Evolutionary conservation across 106 monocot species (phyloP).

Genomic region (Hemerocallis citrina): DNA sequence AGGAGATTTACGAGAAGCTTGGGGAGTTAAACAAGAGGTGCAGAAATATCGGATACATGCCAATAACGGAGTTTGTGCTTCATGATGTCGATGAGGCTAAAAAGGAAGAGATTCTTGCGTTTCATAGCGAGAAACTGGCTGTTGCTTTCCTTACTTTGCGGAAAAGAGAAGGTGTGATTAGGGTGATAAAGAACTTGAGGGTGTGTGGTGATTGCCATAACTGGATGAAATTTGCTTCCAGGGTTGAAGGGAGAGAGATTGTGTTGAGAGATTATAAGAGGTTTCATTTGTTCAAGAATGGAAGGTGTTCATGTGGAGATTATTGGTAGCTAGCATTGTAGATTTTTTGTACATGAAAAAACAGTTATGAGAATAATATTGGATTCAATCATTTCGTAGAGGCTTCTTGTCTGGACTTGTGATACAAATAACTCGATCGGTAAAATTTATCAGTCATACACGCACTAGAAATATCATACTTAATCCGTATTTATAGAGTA

Average conservation of each 20-base stretch:
- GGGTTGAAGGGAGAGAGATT: conserved; percentile 13
- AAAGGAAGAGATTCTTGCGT: conserved; percentile 16
- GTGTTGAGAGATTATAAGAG: conserved; percentile 21
- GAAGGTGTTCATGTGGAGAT: conserved; percentile 30
- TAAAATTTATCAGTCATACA: no score
- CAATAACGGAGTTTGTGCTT: conserved; percentile 22
- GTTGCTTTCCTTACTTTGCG: conserved; percentile 10
- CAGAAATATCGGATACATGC: conserved; percentile 14
- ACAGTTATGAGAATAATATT: no score
- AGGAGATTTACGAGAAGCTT: conserved; percentile 24
- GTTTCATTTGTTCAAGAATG: conserved; percentile 25
- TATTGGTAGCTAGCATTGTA: conserved; percentile 20
- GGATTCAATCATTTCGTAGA: no score
- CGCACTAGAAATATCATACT: no score
- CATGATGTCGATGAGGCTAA: conserved; percentile 27
- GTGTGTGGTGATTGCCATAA: conserved; percentile 26
- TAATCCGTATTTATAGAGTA: no score
- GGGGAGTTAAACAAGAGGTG: conserved; percentile 14
- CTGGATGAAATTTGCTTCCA: conserved; percentile 24
- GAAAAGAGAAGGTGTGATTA: background rate
- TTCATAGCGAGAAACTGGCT: conserved; percentile 28
- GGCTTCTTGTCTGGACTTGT: no score
- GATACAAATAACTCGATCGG: no score
- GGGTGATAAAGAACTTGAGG: conserved; percentile 28
- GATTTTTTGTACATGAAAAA: no score